These are phyloP conservation scores for Acanthamoeba divionensis DNA, from an alignment of 208 protist species.

Conservation along the genomic window DNA sequence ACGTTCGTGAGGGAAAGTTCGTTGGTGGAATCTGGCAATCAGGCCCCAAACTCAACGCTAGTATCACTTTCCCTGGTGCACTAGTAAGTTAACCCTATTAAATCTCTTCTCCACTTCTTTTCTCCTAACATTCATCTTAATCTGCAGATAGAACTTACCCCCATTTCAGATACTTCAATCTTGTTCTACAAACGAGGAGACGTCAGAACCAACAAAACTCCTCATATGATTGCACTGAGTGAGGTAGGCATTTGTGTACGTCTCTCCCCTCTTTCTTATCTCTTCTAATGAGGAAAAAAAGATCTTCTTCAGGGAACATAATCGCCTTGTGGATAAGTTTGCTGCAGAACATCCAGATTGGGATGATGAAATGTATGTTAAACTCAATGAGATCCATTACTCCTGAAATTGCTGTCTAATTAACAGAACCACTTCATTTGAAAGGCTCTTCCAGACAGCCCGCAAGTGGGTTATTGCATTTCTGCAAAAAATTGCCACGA, in stretches of 20 bases:
- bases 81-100: no score
- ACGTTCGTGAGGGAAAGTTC: no score
- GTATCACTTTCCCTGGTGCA: no score
- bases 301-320: conserved; percentile 12
- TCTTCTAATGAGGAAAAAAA: neutral
- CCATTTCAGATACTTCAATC: neutral
- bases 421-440: no score
- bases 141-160: neutral
- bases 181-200: neutral
- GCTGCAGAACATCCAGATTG: neutral
- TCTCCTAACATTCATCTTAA: neutral
- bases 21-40: no score
- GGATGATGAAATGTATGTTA: no score
- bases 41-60: no score
- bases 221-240: neutral
- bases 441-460: neutral
- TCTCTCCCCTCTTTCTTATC: neutral
- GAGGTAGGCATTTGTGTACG: no score
- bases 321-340: neutral
- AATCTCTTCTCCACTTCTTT: no score
- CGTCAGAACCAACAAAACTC: conserved; percentile 36
- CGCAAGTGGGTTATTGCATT: conserved; percentile 34
- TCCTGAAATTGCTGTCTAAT: no score
- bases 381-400: no score
- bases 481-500: conserved; percentile 23